phyloP scores from a whole-genome alignment of 345 rosid species.

The Syzygium grande region DNA sequence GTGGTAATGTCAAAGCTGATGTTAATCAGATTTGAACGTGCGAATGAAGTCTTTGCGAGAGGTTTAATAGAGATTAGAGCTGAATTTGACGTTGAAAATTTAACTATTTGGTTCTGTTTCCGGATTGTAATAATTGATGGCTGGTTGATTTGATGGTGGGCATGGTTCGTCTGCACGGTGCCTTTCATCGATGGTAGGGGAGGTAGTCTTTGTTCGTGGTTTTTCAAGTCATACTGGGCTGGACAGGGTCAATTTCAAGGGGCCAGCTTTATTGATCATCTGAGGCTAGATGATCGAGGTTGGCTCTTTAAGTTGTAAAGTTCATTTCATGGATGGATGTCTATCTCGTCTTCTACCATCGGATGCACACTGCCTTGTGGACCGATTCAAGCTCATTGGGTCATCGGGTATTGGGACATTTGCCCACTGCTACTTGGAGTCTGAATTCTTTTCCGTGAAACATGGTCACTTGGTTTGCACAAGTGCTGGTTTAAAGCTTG shows the following conservation, averaged over 20 bases:
- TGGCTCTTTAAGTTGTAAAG: not conserved
- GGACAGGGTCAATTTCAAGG: not conserved
- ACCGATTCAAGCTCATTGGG: too few species aligned
- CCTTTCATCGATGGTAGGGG: not conserved
- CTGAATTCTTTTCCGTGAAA: too few species aligned
- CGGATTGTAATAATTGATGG: not conserved
- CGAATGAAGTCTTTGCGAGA: not conserved
- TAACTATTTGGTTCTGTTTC: not conserved
- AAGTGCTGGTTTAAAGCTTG: not conserved
- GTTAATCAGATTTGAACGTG: not conserved
- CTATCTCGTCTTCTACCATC: too few species aligned
- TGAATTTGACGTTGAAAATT: not conserved
- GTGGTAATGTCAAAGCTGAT: not conserved
- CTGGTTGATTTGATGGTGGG: not conserved
- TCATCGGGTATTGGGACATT: too few species aligned
- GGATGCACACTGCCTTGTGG: too few species aligned
- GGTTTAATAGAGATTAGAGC: not conserved
- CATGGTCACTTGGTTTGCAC: too few species aligned
- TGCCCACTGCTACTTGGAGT: too few species aligned
- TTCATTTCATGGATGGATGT: too few species aligned
- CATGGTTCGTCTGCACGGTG: too few species aligned
- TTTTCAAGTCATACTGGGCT: not conserved
- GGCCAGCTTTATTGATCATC: not conserved
- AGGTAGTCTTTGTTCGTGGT: not conserved
- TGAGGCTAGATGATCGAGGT: not conserved